A percentile compares a stretch with the other conserved stretches of the same genome.
Conservation (phyloP, 1,284 basidiomycete species). For the Xerocomus nothofagi region DNA sequence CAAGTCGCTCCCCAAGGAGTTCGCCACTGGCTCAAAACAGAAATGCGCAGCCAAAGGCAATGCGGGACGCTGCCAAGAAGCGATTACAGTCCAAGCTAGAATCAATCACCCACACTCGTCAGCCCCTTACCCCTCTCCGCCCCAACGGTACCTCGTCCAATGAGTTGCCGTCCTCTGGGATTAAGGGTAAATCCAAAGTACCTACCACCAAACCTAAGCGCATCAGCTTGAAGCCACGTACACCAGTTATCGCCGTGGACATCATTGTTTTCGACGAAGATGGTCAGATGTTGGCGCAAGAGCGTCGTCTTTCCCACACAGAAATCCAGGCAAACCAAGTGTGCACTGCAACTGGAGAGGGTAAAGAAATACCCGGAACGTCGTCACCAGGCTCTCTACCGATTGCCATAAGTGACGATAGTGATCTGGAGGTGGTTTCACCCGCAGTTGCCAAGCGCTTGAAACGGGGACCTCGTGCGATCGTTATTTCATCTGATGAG, state of each 20-base stretch:
- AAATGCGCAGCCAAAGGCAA: constrained; percentile 10
- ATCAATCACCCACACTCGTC: constrained; percentile 17
- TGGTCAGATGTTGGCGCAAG: constrained; percentile 57
- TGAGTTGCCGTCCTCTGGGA: background rate
- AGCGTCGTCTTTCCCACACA: constrained; percentile 47
- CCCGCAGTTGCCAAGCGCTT: constrained; percentile 16
- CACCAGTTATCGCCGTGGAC: constrained; percentile 59
- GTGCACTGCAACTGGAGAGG: constrained; percentile 5
- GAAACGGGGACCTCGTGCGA: constrained; percentile 24
- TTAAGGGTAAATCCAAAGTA: constrained; percentile 32
- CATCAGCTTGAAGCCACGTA: constrained; percentile 38
- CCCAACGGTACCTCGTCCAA: constrained; percentile 17
- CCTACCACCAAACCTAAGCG: constrained; percentile 33
- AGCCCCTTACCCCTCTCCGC: constrained; percentile 35
- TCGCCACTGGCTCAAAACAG: constrained; percentile 20
- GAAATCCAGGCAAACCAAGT: constrained; percentile 34
- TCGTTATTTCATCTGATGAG: constrained; percentile 45
- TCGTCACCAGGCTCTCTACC: constrained; percentile 5
- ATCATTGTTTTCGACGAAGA: constrained; percentile 62
- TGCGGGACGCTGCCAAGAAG: constrained; percentile 8
- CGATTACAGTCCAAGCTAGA: constrained; percentile 16
- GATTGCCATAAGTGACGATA: constrained; percentile 32
- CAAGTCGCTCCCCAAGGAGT: constrained; percentile 16
- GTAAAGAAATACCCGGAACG: constrained; percentile 3
- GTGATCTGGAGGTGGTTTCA: constrained; percentile 20